phyloP scores from a whole-genome alignment of 805 yeast species.

The Nakazawaea sp. region DNA sequence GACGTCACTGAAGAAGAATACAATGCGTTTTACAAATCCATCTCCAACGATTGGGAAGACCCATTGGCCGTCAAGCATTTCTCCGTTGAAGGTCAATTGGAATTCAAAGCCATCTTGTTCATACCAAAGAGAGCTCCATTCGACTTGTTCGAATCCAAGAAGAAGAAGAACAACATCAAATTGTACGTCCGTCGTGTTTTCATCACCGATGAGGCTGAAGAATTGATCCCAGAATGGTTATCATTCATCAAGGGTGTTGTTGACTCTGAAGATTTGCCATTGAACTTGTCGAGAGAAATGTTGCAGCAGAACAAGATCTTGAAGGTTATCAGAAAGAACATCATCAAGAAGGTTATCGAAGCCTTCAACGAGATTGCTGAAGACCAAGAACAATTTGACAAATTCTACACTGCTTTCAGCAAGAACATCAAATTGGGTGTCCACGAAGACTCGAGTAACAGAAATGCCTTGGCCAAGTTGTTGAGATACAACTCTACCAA shows the following conservation, averaged over 20 bases:
- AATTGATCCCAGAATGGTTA: conserved; percentile 98
- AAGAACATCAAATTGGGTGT: conserved; percentile 98
- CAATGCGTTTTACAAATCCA: conserved; percentile 98
- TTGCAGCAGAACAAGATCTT: conserved; percentile 99
- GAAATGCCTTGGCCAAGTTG: conserved; percentile 90
- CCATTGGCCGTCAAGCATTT: conserved; percentile 99
- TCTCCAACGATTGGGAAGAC: conserved; percentile 99
- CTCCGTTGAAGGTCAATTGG: conserved; percentile 99
- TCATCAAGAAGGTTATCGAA: conserved; percentile 96
- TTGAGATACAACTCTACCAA: conserved; percentile 97
- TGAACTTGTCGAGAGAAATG: conserved; percentile 99
- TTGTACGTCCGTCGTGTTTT: conserved; percentile 98
- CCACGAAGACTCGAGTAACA: conserved; percentile 98
- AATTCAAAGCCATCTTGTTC: conserved; percentile 95
- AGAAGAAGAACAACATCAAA: conserved; percentile 99
- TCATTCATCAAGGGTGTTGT: conserved; percentile 98
- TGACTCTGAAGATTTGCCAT: conserved; percentile 98
- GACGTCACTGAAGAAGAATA: conserved; percentile 98
- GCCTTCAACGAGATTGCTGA: conserved; percentile 99
- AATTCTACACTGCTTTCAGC: conserved; percentile 95
- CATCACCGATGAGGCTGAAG: conserved; percentile 99
- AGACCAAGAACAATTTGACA: conserved; percentile 97
- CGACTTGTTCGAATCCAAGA: conserved; percentile 95
- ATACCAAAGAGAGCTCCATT: conserved; percentile 99
- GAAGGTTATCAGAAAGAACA: conserved; percentile 98